Conservation (phyloP, 2,329 filamentous ascomycete genomes). For the Diplocarpon rosae region DNA sequence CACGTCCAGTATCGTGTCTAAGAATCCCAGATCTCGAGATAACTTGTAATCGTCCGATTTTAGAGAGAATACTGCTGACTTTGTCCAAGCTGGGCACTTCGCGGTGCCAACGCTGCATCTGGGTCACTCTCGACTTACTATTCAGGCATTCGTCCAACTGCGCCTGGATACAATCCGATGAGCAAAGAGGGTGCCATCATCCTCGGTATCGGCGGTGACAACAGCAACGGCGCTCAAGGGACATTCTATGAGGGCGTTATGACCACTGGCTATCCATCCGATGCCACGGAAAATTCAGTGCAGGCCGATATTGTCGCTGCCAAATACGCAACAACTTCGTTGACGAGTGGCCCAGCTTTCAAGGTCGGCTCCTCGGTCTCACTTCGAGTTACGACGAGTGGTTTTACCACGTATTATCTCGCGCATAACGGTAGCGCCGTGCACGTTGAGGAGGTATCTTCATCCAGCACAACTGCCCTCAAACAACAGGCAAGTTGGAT, state of each 20-base stretch:
- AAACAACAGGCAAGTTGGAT: constrained; percentile 43
- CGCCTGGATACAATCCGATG: constrained; percentile 45
- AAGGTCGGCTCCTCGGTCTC: constrained; percentile 40
- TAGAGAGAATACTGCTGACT: background rate
- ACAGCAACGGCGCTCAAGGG: constrained; percentile 40
- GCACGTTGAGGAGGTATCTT: constrained; percentile 43
- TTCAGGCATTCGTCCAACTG: constrained; percentile 41
- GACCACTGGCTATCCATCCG: constrained; percentile 49
- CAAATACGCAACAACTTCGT: constrained; percentile 38
- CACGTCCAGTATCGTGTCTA: too few relatives aligned
- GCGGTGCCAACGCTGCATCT: constrained; percentile 44
- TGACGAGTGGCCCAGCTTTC: constrained; percentile 38
- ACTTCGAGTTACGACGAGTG: constrained; percentile 42
- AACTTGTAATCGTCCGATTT: too few relatives aligned
- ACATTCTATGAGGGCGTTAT: constrained; percentile 57
- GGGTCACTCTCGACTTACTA: constrained; percentile 48
- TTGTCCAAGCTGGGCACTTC: constrained; percentile 41
- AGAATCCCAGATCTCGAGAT: too few relatives aligned
- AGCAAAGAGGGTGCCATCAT: constrained; percentile 53
- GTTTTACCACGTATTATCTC: constrained; percentile 43
- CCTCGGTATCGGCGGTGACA: constrained; percentile 62
- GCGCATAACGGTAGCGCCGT: constrained; percentile 40
- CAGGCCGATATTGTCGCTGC: constrained; percentile 51
- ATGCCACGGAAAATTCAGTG: constrained; percentile 45
- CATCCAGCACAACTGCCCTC: constrained; percentile 37